Percentiles rank a stretch among this genome's conserved stretches.
These are phyloP conservation scores for Penicillium sp. DNA, from an alignment of 2,329 filamentous ascomycete species.

Conservation along the genomic window DNA sequence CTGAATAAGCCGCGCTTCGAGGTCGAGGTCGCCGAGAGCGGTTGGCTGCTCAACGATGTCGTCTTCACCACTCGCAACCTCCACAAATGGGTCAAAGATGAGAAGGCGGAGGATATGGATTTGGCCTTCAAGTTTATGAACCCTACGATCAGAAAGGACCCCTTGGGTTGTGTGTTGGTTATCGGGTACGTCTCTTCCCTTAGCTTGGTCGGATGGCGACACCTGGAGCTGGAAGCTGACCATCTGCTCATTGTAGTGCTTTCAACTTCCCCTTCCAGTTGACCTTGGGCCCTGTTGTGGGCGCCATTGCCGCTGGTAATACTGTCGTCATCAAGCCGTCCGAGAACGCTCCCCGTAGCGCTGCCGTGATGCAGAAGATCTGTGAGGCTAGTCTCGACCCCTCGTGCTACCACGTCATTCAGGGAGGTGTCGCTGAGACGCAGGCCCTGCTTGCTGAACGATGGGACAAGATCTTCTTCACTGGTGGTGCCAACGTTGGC, in stretches of 20 bases:
- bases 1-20: conserved; percentile 77
- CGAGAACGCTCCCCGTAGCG: conserved; percentile 72
- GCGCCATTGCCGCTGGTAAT: conserved; percentile 89
- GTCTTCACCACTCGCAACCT: conserved; percentile 75
- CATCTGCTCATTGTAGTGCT: conserved; percentile 48
- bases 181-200: conserved; percentile 62
- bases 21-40: conserved; percentile 69
- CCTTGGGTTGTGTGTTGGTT: conserved; percentile 76
- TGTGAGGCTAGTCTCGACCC: conserved; percentile 73
- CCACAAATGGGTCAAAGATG: conserved; percentile 78
- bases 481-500: conserved; percentile 73
- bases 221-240: not conserved
- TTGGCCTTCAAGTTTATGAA: conserved; percentile 66
- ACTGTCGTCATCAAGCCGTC: conserved; percentile 89
- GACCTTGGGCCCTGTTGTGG: conserved; percentile 73
- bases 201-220: not conserved
- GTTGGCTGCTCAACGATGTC: conserved; percentile 78
- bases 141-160: conserved; percentile 80
- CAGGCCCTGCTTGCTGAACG: conserved; percentile 79
- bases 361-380: conserved; percentile 76
- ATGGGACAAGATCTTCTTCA: conserved; percentile 99
- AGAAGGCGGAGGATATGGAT: conserved; percentile 68
- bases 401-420: conserved; percentile 71
- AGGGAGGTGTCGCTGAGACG: conserved; percentile 77
- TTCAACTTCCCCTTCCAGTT: conserved; percentile 94